Conservation (phyloP, 2,329 filamentous ascomycete species). For the Mycosphaerella sp. region DNA sequence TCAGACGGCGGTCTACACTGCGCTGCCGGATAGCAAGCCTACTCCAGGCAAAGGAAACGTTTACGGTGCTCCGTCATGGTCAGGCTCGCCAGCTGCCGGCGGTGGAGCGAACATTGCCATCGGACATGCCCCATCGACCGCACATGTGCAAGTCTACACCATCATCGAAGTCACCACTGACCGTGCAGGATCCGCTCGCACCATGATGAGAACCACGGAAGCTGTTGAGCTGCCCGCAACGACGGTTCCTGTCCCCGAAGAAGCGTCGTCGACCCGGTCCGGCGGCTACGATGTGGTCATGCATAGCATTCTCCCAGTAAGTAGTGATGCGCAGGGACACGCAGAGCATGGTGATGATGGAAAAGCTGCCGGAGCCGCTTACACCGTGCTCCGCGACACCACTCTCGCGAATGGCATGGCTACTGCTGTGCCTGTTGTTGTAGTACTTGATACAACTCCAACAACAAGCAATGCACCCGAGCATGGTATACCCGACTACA, state of each 20-base stretch:
- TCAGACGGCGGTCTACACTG: slow-evolving; percentile 3
- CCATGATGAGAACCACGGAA: slow-evolving; percentile 1
- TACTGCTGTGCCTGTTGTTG: slow-evolving; percentile 1
- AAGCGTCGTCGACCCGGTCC: background rate
- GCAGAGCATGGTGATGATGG: background rate
- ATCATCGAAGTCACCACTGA: slow-evolving; percentile 1
- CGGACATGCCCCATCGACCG: background rate
- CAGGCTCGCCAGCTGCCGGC: background rate
- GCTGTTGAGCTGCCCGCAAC: background rate
- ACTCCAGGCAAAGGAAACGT: background rate
- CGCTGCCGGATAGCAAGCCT: slow-evolving; percentile 1
- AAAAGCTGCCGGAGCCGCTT: background rate
- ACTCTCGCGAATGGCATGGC: background rate
- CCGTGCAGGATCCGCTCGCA: background rate
- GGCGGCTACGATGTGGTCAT: slow-evolving; percentile 1
- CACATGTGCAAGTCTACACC: background rate
- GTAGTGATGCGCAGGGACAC: background rate
- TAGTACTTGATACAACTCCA: background rate
- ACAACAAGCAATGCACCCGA: background rate
- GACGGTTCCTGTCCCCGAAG: background rate
- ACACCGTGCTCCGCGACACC: slow-evolving; percentile 1
- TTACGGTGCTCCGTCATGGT: background rate
- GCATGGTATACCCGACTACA: background rate
- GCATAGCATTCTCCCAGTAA: background rate
- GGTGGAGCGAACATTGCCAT: background rate